Conservation (phyloP, 2,329 filamentous ascomycete genomes). For the Beauveria varroae region DNA sequence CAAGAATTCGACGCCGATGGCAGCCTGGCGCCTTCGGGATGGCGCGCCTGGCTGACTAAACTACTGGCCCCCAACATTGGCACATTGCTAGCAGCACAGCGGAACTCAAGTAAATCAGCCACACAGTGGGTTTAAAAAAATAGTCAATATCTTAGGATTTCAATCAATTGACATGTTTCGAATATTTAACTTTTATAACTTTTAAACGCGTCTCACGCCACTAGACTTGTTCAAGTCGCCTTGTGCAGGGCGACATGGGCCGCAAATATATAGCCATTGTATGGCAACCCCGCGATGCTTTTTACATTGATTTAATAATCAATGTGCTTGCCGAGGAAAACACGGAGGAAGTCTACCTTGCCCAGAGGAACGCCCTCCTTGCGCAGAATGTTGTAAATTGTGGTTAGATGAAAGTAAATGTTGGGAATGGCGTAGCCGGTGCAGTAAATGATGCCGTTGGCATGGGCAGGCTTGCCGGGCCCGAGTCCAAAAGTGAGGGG, state of each 20-base stretch:
- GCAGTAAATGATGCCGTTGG: constrained; percentile 34
- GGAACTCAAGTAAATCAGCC: background rate
- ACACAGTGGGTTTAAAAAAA: background rate
- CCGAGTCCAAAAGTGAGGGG: constrained; percentile 25
- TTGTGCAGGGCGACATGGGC: background rate
- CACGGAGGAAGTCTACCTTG: constrained; percentile 46
- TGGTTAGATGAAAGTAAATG: constrained; percentile 55
- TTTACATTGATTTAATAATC: background rate
- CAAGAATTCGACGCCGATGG: background rate
- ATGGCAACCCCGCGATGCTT: background rate
- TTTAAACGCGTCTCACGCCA: background rate
- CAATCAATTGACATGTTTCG: background rate
- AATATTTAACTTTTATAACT: background rate
- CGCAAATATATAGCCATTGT: background rate
- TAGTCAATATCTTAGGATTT: too few relatives aligned
- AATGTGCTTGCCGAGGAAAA: constrained; percentile 25
- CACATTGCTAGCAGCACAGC: too few relatives aligned
- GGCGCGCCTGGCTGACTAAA: constrained; percentile 4
- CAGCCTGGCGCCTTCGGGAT: background rate
- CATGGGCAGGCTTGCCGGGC: constrained; percentile 18
- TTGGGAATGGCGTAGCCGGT: constrained; percentile 47
- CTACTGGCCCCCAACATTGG: background rate
- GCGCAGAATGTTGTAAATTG: constrained; percentile 53
- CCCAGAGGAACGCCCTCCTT: constrained; percentile 54
- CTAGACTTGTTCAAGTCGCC: background rate